A percentile compares a stretch with the other conserved stretches of the same genome.
Evolutionary conservation across 345 rosid species (phyloP).

Genomic region (Citrus mangshanensis): DNA sequence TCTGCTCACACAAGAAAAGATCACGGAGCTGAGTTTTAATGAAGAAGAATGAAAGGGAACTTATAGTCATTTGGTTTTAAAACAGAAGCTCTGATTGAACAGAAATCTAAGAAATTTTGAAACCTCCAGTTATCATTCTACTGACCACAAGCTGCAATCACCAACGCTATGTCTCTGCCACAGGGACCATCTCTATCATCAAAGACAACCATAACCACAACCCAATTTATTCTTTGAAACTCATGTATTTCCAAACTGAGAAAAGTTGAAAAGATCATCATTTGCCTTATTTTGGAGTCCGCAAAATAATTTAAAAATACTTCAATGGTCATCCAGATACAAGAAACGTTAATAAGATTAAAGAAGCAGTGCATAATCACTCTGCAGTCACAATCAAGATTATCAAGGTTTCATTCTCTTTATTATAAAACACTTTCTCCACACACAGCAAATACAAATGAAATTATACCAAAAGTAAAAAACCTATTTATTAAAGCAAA

Average conservation of each 20-base stretch:
- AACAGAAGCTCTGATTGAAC: background rate
- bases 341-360: background rate
- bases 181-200: background rate
- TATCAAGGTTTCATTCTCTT: background rate
- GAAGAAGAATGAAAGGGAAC: background rate
- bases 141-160: background rate
- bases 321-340: background rate
- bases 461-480: background rate
- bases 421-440: background rate
- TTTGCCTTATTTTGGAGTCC: background rate
- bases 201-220: background rate
- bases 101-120: background rate
- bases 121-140: background rate
- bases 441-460: background rate
- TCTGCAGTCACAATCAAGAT: background rate
- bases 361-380: background rate
- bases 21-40: background rate
- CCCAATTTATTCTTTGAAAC: background rate
- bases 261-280: background rate
- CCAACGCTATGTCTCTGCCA: background rate
- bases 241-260: background rate
- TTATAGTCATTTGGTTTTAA: background rate
- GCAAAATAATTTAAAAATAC: background rate
- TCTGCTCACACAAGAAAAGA: background rate
- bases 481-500: background rate